phyloP scores from a whole-genome alignment of 2,329 filamentous ascomycete species.

The Fusarium begoniae region DNA sequence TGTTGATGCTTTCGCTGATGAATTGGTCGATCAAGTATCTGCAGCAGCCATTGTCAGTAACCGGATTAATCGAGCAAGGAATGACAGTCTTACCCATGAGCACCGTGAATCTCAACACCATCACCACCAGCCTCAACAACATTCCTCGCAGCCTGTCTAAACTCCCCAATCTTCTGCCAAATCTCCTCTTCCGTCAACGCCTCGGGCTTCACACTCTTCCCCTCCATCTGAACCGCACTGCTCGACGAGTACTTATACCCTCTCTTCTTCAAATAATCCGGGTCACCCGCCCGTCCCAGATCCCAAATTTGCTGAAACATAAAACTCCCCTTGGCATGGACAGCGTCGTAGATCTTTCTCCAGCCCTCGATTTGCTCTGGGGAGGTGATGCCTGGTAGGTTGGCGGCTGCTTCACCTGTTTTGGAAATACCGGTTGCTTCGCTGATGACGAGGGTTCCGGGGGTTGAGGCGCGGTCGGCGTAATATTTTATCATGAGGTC shows the following conservation, averaged over 20 bases:
- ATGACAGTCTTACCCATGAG: slow-evolving; percentile 57
- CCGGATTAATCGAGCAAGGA: fast-evolving
- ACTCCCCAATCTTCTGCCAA: slow-evolving; percentile 68
- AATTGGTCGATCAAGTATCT: slow-evolving; percentile 70
- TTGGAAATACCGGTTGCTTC: slow-evolving; percentile 57
- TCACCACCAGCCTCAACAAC: slow-evolving; percentile 74
- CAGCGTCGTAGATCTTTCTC: slow-evolving; percentile 67
- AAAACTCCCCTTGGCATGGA: slow-evolving; percentile 69
- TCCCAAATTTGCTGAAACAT: slow-evolving; percentile 74
- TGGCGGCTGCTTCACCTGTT: slow-evolving; percentile 30
- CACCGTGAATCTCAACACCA: slow-evolving; percentile 68
- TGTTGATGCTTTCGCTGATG: slow-evolving; percentile 60
- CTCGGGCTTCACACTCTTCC: slow-evolving; percentile 17
- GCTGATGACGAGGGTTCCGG: slow-evolving; percentile 55
- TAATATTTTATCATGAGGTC: slow-evolving; percentile 54
- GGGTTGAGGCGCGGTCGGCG: slow-evolving; percentile 52
- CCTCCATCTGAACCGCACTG: slow-evolving; percentile 37
- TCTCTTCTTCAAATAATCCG: slow-evolving; percentile 29
- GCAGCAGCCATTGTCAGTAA: fast-evolving
- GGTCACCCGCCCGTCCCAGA: slow-evolving; percentile 59
- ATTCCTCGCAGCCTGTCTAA: slow-evolving; percentile 62
- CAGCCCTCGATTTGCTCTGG: slow-evolving; percentile 67
- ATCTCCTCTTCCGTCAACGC: slow-evolving; percentile 72
- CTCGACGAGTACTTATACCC: slow-evolving; percentile 43
- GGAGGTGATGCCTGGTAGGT: slow-evolving; percentile 67